Conservation (phyloP, 306 rosid genomes). For the Rosa chinensis region DNA sequence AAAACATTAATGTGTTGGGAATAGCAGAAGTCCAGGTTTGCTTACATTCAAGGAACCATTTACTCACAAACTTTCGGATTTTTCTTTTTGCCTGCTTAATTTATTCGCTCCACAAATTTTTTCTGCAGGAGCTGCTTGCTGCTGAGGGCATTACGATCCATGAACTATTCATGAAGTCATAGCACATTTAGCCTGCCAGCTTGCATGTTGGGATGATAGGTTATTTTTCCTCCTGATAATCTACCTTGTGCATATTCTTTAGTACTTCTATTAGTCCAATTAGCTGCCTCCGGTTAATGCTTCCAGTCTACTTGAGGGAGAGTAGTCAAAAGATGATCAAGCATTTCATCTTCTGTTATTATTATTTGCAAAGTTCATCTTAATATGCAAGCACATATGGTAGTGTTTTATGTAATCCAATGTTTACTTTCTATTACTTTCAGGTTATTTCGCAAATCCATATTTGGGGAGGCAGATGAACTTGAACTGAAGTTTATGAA, state of each 20-base stretch:
- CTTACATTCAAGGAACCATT: constrained; percentile 7
- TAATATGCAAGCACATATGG: neutral
- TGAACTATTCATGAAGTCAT: constrained; percentile 48
- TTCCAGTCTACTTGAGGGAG: neutral
- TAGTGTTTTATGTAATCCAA: neutral
- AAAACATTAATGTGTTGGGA: constrained; percentile 57
- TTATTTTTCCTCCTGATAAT: constrained; percentile 12
- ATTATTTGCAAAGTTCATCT: neutral
- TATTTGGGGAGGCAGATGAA: constrained; percentile 34
- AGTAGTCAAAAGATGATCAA: neutral
- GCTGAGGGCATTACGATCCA: constrained; percentile 52
- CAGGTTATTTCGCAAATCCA: constrained; percentile 28
- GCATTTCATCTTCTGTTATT: neutral
- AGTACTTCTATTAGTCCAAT: constrained; percentile 1
- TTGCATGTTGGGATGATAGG: constrained; percentile 78
- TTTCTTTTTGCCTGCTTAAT: neutral
- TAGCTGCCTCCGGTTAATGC: neutral
- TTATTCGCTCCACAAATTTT: neutral
- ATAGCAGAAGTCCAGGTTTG: constrained; percentile 73
- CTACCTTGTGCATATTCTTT: neutral
- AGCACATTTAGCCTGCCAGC: constrained; percentile 56
- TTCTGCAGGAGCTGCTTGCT: constrained; percentile 54
- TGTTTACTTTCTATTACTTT: neutral
- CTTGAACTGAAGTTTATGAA: constrained; percentile 32
- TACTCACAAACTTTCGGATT: neutral